Base-by-base conservation (phyloP, 495 filamentous ascomycete genomes). In the Glonium stellatum region DNA sequence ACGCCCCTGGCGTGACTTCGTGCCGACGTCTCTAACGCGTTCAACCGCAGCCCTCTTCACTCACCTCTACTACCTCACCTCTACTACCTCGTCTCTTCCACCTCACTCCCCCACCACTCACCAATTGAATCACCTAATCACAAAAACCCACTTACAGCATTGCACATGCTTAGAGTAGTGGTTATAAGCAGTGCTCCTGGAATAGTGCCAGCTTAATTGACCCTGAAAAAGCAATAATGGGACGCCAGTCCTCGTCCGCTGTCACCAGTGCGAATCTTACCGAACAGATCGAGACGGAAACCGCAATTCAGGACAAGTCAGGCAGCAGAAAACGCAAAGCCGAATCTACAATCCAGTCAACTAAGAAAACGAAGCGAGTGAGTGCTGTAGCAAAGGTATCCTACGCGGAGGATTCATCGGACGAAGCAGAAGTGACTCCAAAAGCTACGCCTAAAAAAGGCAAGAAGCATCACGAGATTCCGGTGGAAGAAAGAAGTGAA, bases 401-500 rank as follows among this genome's bases (percentile, higher is more conserved):
- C 48, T 13, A 22, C 48, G 25, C 18, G 9, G 25, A 8, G 25
- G 1, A 5, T 25, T 1, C 48, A 18, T 1, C 18, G 11, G 23
- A 27, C 10, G 6, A 51, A 51, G 48, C 15, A 18, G 18, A 15
- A 31, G 48, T 27, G 13, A 22, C 48, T 23, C 48, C 48, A 51
- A 31, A 27, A 31, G 15, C 48, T 6, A 25, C 48, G 4, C 48
- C 48, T 6, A 51, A 51, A 23, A 51, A 56, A 48, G 13, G 31
- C 42, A 15, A 31, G 3, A 36, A 47, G 35, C 49, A 34, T 27
- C 9, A 25, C 21, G 53, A 51, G 36, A 48, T 25, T 59, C 36
- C 21, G 31, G 37, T 13, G 58, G 52, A 18, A 44, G 61, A 50
- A 46, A 56, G 34, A 9, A 12, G 39, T 31, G 49, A 25, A 12